phyloP scores from a whole-genome alignment of 495 filamentous ascomycete species.

The Rhypophila decipiens region DNA sequence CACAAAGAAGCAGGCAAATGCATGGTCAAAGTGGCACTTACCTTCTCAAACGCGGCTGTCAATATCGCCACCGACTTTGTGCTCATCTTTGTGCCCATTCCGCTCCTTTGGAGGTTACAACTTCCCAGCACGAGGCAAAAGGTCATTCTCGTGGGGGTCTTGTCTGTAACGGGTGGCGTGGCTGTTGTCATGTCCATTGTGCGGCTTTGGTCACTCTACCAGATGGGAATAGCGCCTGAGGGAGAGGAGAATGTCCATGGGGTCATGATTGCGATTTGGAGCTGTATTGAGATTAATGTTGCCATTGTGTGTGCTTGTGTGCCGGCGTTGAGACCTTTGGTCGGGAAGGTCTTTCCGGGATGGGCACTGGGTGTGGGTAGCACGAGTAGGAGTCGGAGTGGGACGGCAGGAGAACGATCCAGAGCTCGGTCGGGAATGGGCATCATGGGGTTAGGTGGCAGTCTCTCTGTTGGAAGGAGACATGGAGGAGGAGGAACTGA shows the following conservation, averaged over 20 bases:
- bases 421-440: no score
- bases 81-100: slow-evolving; percentile 31
- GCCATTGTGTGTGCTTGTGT: slow-evolving; percentile 46
- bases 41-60: slow-evolving; percentile 31
- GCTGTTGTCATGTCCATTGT: slow-evolving; percentile 15
- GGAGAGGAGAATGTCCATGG: slow-evolving; percentile 10
- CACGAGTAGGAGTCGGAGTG: no score
- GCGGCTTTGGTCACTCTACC: slow-evolving; percentile 9
- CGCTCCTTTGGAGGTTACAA: slow-evolving; percentile 20
- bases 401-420: no score
- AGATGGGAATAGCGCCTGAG: slow-evolving; percentile 6
- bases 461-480: no score
- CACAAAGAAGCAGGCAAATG: slow-evolving; percentile 27
- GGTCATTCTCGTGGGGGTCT: slow-evolving; percentile 14
- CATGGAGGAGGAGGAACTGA: no score
- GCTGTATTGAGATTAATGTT: slow-evolving; percentile 42
- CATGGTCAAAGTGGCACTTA: slow-evolving; percentile 24
- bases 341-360: slow-evolving; percentile 27
- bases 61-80: slow-evolving; percentile 37
- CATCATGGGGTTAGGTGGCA: no score
- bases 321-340: slow-evolving; percentile 33
- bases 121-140: slow-evolving; percentile 15
- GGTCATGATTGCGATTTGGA: slow-evolving; percentile 37
- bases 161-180: slow-evolving; percentile 15
- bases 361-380: no score